Evolutionary conservation across 805 yeast genomes (phyloP), one percentile per base, ranked within the genome.

Genomic region (Pichia gijzeniarum): DNA sequence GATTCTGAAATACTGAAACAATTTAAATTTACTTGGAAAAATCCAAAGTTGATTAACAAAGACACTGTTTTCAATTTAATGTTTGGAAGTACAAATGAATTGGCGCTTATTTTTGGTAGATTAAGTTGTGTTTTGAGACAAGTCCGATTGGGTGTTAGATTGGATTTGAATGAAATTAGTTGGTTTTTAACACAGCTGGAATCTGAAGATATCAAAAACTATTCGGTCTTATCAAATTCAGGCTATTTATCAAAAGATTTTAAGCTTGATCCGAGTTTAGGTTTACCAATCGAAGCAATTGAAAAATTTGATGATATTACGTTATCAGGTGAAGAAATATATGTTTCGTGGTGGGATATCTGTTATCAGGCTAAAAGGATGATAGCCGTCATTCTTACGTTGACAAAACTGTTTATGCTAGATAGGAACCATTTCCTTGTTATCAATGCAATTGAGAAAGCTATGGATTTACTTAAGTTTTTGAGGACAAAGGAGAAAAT

Each of bases 261-360:
- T 37, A 54, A 58, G 27, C 53, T 12, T 43, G 18, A 22, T 20
- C 10, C 32, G 17, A 33, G 8, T 16, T 13, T 20, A 14, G 41
- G 32, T 13, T 49, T 62, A 16, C 20, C 56, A 53, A 35, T 47
- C 38, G 32, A 47, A 51, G 30, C 50, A 35, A 21, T 43, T 51
- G 19, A 42, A 41, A 4, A 53, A 56, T 40, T 41, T 32, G 40
- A 41, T 16, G 40, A 40, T 31, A 45, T 35, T 25, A n/a, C n/a
- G n/a, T n/a, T n/a, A n/a, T n/a, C n/a, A n/a, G 38, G 22, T 10
- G 16, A n/a, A n/a, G n/a, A n/a, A n/a, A n/a, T 52, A 28, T 58
- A 53, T 33, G 48, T 57, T 27, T 59, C 61, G 3, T 80, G 85
- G 85, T 70, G 66, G 65, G 85, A 80, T 51, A 58, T 73, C 3